Base-by-base conservation (phyloP, 305 asterid genomes). In the Solanum hybrid region DNA sequence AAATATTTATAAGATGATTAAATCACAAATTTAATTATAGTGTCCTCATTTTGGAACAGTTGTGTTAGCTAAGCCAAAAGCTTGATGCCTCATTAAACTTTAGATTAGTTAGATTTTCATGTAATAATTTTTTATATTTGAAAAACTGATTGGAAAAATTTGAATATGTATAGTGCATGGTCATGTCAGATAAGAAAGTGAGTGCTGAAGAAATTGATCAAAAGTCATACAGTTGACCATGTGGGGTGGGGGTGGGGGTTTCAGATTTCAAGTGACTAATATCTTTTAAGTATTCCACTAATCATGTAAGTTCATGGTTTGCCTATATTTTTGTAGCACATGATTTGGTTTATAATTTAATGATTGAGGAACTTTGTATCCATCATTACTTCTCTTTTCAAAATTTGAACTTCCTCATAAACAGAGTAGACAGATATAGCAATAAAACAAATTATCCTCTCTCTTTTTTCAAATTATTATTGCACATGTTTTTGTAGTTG, bases 351-450 rank as follows among this genome's bases (percentile, higher is more conserved):
- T 26, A 36, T 37, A 87, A 14, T 45, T 87, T 73, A 87, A 87
- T 72, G 42, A 87, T 73, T 71, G 40, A 87, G 36, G 37, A 26
- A 69, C 26, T 60, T 73, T 32, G 72, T 38, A 32, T 38, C 27
- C 85, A 87, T 87, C 89, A 87, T 87, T 87, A 32, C 40, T 27
- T 10, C 24, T 37, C 22, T 87, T 73, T 87, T 87, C 85, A 73
- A 73, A 87, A 38, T 72, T 73, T 87, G 89, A 87, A 87, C 72
- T 87, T 36, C 89, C 31, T 35, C 9, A 19, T 19, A 32, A 31
- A 75, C 5, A 73, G 10, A 75, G 12, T 32, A 8, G 13, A 19
- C 42, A 77, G 15, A 76, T 32, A 77, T 17, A 32, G 24, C 24
- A 75, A 76, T 15, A 32, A 76, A 32, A 26, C 9, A 75, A 12